These are phyloP conservation scores for Coemansia guatemalensis DNA, from an alignment of 192 early-diverging fungal species.

Conservation along the genomic window DNA sequence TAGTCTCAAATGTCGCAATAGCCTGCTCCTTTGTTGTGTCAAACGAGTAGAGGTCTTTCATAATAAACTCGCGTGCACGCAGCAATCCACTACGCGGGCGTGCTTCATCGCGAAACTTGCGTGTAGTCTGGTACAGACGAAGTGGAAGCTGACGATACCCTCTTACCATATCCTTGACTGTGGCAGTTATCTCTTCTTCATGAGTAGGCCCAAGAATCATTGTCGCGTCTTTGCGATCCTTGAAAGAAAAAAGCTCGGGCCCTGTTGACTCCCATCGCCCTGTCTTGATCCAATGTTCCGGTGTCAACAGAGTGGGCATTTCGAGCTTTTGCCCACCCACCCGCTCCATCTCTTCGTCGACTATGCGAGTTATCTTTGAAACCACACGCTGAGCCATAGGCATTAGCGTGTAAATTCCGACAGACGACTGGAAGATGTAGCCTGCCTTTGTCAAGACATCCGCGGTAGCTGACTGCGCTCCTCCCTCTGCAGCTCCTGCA, in stretches of 20 bases:
- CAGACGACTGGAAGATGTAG: constrained; percentile 70
- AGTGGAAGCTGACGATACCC: constrained; percentile 78
- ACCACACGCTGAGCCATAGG: constrained; percentile 79
- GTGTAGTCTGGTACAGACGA: constrained; percentile 84
- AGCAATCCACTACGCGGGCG: constrained; percentile 82
- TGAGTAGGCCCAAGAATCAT: constrained; percentile 83
- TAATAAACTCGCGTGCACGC: constrained; percentile 88
- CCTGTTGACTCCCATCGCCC: constrained; percentile 77
- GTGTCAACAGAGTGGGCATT: constrained; percentile 65
- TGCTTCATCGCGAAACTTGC: constrained; percentile 83
- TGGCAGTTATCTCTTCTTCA: constrained; percentile 85
- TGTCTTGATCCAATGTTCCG: constrained; percentile 76
- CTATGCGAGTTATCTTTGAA: constrained; percentile 73
- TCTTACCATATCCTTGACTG: constrained; percentile 66
- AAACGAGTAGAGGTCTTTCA: constrained; percentile 96
- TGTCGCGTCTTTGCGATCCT: constrained; percentile 73
- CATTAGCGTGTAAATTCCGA: constrained; percentile 81
- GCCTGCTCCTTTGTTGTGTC: constrained; percentile 69
- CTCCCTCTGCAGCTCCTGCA: background rate
- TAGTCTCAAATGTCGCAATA: constrained; percentile 69
- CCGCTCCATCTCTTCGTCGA: constrained; percentile 76
- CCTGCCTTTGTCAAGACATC: constrained; percentile 48
- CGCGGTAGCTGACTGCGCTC: constrained; percentile 4
- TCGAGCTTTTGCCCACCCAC: constrained; percentile 76
- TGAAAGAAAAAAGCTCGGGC: constrained; percentile 67